These are phyloP conservation scores for Aegilops sharonensis DNA, from an alignment of 176 grass and related monocot genomes.

Conservation along the genomic window DNA sequence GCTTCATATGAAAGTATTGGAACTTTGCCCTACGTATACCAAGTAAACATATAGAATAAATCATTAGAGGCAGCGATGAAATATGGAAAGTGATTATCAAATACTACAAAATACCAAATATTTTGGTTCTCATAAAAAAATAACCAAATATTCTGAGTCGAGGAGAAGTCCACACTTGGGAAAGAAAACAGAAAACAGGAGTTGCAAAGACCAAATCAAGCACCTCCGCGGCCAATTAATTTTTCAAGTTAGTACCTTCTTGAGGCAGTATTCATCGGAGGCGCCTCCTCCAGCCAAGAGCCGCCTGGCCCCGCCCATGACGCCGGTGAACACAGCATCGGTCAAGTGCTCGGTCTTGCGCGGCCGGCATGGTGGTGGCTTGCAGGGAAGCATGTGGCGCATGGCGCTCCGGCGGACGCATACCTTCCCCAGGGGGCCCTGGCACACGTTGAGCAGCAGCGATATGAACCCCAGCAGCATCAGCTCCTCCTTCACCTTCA, in stretches of 20 bases:
- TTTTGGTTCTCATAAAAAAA: no score
- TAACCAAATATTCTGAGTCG: neutral
- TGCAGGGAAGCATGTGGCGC: no score
- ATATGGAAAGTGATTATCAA: no score
- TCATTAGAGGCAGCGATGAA: no score
- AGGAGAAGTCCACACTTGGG: neutral
- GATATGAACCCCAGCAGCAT: no score
- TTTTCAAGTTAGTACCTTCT: slow-evolving; percentile 21
- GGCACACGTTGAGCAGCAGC: no score
- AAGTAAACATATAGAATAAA: neutral
- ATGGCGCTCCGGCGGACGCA: no score
- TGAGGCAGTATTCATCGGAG: slow-evolving; percentile 32
- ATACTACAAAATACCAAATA: neutral
- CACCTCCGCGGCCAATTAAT: no score
- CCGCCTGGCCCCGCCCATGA: slow-evolving; percentile 37
- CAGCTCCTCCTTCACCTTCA: no score
- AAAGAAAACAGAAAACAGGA: neutral
- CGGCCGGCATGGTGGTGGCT: no score
- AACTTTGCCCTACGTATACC: slow-evolving; percentile 46
- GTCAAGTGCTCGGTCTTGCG: slow-evolving; percentile 11
- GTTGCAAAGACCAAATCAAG: neutral
- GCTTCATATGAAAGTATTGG: slow-evolving; percentile 65
- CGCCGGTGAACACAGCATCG: neutral
- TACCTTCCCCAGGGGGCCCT: no score
- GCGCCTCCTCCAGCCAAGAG: slow-evolving; percentile 29